These are phyloP conservation scores for Bryum argenteum DNA, from an alignment of 225 moss, liverwort and hornwort species.

Conservation along the genomic window DNA sequence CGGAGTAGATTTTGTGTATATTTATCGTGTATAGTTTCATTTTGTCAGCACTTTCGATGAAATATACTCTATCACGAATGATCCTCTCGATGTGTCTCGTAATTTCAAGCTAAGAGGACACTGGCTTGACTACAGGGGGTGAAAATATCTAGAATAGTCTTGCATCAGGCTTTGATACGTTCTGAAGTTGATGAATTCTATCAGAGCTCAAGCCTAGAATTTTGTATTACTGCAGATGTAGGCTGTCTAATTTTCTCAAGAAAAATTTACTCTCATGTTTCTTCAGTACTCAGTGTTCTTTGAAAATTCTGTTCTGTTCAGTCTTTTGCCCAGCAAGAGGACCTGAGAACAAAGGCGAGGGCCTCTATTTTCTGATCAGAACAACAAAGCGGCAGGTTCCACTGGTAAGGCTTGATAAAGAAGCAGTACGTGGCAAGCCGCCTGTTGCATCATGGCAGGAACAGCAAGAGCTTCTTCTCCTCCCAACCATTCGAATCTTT, in stretches of 20 bases:
- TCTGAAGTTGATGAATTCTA: not conserved
- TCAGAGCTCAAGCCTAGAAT: not conserved
- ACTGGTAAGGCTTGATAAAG: conserved; percentile 51
- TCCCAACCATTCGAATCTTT: conserved; percentile 82
- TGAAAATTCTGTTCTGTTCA: conserved; percentile 40
- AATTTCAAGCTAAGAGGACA: conserved; percentile 3
- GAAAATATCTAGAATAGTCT: not conserved
- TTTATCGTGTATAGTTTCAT: not conserved
- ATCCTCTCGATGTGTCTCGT: not conserved
- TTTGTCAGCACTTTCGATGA: not conserved
- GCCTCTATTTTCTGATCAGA: conserved; percentile 77
- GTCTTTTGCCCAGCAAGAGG: conserved; percentile 67
- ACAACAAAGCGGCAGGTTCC: conserved; percentile 79
- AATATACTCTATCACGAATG: conserved; percentile 7
- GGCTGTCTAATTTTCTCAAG: not conserved
- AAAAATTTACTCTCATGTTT: conserved; percentile 4
- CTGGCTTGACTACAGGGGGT: not conserved
- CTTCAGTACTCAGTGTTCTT: conserved; percentile 14
- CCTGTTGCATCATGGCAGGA: conserved; percentile 80
- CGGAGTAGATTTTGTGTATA: conserved; percentile 9
- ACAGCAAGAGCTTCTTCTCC: conserved; percentile 87
- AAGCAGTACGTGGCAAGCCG: conserved; percentile 51
- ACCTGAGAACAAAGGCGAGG: conserved; percentile 46
- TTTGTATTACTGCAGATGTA: conserved; percentile 4
- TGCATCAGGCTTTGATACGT: not conserved